Percentiles rank a stretch among this genome's conserved stretches.
Conservation (phyloP, 169 alveolate species). For the Plasmodium knowlesi region DNA sequence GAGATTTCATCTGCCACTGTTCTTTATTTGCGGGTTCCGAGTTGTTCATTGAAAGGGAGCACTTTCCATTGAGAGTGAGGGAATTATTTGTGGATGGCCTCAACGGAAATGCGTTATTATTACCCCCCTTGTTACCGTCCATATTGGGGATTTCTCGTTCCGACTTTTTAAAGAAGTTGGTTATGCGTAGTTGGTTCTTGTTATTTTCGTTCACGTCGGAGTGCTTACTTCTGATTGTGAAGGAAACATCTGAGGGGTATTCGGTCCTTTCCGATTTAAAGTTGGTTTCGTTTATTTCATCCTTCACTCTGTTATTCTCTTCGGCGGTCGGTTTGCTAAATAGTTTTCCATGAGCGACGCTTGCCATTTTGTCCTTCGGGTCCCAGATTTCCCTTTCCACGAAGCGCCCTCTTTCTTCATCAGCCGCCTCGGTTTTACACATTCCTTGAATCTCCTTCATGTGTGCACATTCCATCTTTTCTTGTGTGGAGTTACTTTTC, state of each 20-base stretch:
- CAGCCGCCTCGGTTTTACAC: not conserved
- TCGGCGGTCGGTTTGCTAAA: not conserved
- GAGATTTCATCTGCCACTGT: not conserved
- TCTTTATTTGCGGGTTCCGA: constrained; percentile 1
- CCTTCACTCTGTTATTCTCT: not conserved
- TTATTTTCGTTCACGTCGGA: not conserved
- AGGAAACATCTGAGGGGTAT: not conserved
- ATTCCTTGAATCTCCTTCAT: not conserved
- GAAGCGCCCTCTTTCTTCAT: not conserved
- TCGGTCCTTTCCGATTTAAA: not conserved
- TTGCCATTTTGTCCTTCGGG: not conserved
- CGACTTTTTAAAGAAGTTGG: constrained; percentile 46
- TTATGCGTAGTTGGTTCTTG: constrained; percentile 33
- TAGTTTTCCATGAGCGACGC: not conserved
- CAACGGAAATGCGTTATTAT: not conserved
- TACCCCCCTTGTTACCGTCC: not conserved
- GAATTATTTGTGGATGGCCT: not conserved
- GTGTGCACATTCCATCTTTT: not conserved
- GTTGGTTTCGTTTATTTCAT: not conserved
- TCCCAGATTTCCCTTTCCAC: not conserved
- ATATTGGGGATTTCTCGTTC: not conserved
- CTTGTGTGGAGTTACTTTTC: not conserved
- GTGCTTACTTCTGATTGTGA: not conserved
- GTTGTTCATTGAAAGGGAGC: not conserved
- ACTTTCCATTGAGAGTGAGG: not conserved